Conservation (phyloP, 345 rosid genomes). For the Angophora floribunda region DNA sequence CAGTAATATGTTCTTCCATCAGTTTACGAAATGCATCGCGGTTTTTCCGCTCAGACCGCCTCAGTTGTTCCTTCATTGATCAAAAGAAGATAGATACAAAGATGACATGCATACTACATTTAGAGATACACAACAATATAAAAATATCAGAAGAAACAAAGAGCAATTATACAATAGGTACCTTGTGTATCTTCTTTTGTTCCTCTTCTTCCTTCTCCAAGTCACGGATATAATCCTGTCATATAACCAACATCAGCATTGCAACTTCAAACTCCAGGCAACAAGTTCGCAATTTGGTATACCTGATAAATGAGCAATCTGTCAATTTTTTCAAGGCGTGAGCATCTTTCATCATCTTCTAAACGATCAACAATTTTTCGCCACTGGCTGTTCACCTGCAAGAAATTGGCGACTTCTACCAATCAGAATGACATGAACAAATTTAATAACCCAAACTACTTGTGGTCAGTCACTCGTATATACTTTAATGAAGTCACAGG, state of each 20-base stretch:
- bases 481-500: conserved; percentile 97
- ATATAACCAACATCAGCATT: conserved; percentile 10
- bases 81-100: not conserved
- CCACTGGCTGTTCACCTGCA: conserved; percentile 86
- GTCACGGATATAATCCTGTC: conserved; percentile 82
- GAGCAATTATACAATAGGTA: conserved; percentile 7
- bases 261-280: not conserved
- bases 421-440: not conserved
- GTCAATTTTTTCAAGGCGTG: conserved; percentile 79
- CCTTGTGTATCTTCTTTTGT: conserved; percentile 82
- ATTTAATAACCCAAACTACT: not conserved
- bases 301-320: conserved; percentile 80
- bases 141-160: not conserved
- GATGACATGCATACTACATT: not conserved
- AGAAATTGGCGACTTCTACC: conserved; percentile 1
- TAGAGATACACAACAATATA: not conserved
- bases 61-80: conserved; percentile 59
- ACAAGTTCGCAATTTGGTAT: not conserved
- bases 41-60: conserved; percentile 87
- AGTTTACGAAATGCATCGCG: conserved; percentile 77
- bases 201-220: conserved; percentile 92
- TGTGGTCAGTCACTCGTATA: not conserved
- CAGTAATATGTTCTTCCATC: conserved; percentile 71
- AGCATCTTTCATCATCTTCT: conserved; percentile 92
- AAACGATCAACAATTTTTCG: conserved; percentile 82